phyloP scores from a whole-genome alignment of 1,284 basidiomycete genomes.

The Puccinia polysora region DNA sequence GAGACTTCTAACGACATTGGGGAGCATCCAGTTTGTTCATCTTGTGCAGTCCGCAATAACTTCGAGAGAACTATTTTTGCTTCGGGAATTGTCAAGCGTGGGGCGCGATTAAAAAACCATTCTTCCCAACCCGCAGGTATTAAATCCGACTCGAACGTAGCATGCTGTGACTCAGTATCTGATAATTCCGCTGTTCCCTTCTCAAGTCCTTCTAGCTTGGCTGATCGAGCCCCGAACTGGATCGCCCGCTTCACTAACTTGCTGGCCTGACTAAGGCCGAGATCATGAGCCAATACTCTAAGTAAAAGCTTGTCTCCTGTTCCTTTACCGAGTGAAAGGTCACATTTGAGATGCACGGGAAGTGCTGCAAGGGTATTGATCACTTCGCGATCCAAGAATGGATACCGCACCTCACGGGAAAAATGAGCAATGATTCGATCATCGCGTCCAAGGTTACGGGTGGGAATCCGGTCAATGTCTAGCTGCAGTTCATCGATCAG shows the following conservation, averaged over 20 bases:
- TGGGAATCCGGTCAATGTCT: slow-evolving; percentile 33
- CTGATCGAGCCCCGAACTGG: slow-evolving; percentile 38
- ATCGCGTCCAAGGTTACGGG: slow-evolving; percentile 34
- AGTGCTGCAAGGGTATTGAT: slow-evolving; percentile 16
- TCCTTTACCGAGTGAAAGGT: slow-evolving; percentile 16
- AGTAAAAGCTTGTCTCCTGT: slow-evolving; percentile 32
- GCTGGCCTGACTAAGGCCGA: slow-evolving; percentile 22
- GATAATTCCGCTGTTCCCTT: slow-evolving; percentile 19
- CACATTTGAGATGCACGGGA: slow-evolving; percentile 33
- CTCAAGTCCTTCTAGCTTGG: slow-evolving; percentile 21
- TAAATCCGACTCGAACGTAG: background rate
- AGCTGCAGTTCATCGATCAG: slow-evolving; percentile 36
- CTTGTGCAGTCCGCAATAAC: background rate
- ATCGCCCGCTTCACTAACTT: slow-evolving; percentile 32
- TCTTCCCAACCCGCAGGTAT: too few species aligned
- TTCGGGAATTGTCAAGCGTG: background rate
- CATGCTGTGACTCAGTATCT: background rate
- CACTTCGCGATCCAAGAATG: slow-evolving; percentile 27
- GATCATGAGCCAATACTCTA: slow-evolving; percentile 6
- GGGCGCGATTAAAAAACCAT: background rate
- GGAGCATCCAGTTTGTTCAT: background rate
- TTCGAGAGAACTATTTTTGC: background rate
- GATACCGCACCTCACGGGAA: slow-evolving; percentile 34
- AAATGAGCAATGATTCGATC: slow-evolving; percentile 30
- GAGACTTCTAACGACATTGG: background rate